phyloP scores from a whole-genome alignment of 768 basidiomycete species.

The Stropharia rugosoannulata region DNA sequence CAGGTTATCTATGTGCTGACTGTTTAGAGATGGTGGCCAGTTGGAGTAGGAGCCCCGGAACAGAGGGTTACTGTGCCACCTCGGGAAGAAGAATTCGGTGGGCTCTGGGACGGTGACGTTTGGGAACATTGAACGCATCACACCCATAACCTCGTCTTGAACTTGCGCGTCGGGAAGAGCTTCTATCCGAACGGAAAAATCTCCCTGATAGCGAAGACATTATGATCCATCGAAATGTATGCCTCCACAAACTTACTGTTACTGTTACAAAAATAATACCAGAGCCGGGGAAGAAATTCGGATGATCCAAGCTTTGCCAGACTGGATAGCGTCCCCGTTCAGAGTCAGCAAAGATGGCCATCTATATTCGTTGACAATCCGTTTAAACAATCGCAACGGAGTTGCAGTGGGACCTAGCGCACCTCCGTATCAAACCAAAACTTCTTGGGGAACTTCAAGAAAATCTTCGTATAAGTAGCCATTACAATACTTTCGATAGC shows the following conservation, averaged over 20 bases:
- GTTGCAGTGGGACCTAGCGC: not conserved
- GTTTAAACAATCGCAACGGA: not conserved
- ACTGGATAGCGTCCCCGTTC: slow-evolving; percentile 64
- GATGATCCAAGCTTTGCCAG: slow-evolving; percentile 65
- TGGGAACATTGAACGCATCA: slow-evolving; percentile 62
- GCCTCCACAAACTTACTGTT: slow-evolving; percentile 30
- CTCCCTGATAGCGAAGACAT: slow-evolving; percentile 39
- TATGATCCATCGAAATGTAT: not conserved
- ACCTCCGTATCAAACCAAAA: slow-evolving; percentile 53
- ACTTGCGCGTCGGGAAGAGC: slow-evolving; percentile 45
- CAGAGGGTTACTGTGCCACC: slow-evolving; percentile 53
- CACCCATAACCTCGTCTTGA: slow-evolving; percentile 51
- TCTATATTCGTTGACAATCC: slow-evolving; percentile 26
- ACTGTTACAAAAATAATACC: slow-evolving; percentile 56
- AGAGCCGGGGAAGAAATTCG: slow-evolving; percentile 58
- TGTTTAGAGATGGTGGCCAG: slow-evolving; percentile 64
- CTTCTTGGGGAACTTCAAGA: slow-evolving; percentile 57
- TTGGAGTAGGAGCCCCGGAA: slow-evolving; percentile 67
- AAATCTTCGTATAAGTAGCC: slow-evolving; percentile 71
- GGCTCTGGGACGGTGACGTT: slow-evolving; percentile 54
- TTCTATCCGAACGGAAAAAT: slow-evolving; percentile 60
- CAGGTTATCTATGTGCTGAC: slow-evolving; percentile 53
- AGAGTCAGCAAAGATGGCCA: slow-evolving; percentile 56
- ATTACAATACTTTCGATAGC: slow-evolving; percentile 63
- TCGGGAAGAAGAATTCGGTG: slow-evolving; percentile 50